Base-by-base conservation (phyloP, 352 stramenopile species). In the Globisporangium megalacanthum region DNA sequence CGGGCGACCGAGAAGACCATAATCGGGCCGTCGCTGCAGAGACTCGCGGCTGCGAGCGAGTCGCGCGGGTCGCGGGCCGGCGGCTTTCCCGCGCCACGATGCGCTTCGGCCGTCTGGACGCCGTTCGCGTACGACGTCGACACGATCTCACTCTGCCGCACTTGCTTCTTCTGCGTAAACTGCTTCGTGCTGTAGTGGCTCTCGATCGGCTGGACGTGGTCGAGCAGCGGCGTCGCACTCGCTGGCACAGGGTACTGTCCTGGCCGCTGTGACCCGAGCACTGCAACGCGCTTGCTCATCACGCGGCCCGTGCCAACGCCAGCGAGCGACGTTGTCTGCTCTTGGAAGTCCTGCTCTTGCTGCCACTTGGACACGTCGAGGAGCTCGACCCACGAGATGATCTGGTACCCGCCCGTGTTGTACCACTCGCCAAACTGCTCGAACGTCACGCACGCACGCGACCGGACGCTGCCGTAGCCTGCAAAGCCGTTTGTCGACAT, bases 341-440 rank as follows among this genome's bases (percentile, higher is more conserved):
- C 70, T 36, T 88, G 73, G 45, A 74, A 79, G 7, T 89, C 79
- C n/a, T 84, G 74, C 51, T 94, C 77, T 20, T 92, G 75, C 48
- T 92, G 77, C 84, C 84, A 94, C 60, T 94, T 94, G 9, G 58
- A 64, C 3, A 92, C 80, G 45, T 95, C 86, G 20, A 95, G 64
- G 3, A 95, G 68, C 45, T 94, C 83, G 13, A 95, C 77, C 86
- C 86, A 95, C 6, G 83, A 93, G 22, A 95, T 85, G 11, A 90
- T 69, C 48, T 92, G 66, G 56, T 87, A 89, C 2, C 86, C 86
- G 8, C 83, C 76, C 4, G 75, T 83, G 58, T 95, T 95, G 60
- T 95, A 95, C 86, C 86, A 95, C 49, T 94, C 87, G 19, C 87
- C 88, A 71, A 97, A 94, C 60, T 94, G 84, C 52, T 96, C 80